Conservation (phyloP, 2,329 filamentous ascomycete species). For the Beauveria rudraprayagi region DNA sequence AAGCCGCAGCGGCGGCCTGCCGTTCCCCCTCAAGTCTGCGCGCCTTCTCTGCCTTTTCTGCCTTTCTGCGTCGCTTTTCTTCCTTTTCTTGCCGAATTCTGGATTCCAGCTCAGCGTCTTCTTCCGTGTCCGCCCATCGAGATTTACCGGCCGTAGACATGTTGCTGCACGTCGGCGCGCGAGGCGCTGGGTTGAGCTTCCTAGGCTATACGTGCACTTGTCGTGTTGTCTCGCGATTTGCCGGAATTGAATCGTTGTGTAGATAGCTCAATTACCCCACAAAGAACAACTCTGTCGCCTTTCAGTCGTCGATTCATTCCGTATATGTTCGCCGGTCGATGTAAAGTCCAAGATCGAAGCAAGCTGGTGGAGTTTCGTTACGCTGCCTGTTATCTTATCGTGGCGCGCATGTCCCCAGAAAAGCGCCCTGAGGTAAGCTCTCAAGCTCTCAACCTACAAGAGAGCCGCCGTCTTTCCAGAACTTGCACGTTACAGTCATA, state of each 20-base stretch:
- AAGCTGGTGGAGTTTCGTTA: constrained; percentile 6
- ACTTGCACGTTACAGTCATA: not conserved
- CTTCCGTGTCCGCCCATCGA: constrained; percentile 80
- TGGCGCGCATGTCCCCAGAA: not conserved
- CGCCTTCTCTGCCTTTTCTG: constrained; percentile 76
- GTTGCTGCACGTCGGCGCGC: not conserved
- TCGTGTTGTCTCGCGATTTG: constrained; percentile 1
- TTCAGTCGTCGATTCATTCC: not conserved
- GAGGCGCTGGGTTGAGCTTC: not conserved
- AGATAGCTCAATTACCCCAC: not conserved
- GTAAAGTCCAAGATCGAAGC: not conserved
- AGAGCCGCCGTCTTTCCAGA: not conserved
- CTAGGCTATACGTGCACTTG: not conserved
- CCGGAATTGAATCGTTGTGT: not conserved
- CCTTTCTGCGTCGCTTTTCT: constrained; percentile 77
- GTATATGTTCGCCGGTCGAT: not conserved
- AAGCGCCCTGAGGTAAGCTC: not conserved
- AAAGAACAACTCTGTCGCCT: not conserved
- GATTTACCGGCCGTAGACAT: constrained; percentile 62
- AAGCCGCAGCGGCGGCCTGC: constrained; percentile 27
- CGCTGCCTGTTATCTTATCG: constrained; percentile 1
- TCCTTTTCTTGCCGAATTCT: constrained; percentile 76
- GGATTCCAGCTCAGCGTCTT: constrained; percentile 67
- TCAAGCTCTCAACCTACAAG: constrained; percentile 11
- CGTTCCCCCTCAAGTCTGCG: constrained; percentile 49